phyloP scores from a whole-genome alignment of 352 stramenopile species.

The Pythium guiyangense region DNA sequence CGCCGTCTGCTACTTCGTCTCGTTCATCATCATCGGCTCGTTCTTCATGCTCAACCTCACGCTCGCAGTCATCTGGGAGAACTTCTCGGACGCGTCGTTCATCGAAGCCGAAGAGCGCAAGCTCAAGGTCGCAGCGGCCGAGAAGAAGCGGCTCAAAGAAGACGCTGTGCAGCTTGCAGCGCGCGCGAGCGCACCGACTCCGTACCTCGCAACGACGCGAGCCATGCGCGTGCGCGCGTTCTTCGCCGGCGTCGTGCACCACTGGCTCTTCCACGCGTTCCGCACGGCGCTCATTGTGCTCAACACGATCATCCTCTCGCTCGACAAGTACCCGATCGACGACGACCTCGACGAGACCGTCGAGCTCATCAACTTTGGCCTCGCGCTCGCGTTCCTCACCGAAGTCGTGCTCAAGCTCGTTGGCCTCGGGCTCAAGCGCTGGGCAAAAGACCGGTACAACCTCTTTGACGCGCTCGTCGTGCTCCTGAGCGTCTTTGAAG shows the following conservation, averaged over 20 bases:
- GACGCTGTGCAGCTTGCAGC: slow-evolving; percentile 11
- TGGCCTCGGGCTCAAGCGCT: slow-evolving; percentile 50
- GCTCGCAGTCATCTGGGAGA: slow-evolving; percentile 88
- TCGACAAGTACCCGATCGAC: slow-evolving; percentile 74
- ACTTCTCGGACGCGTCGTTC: slow-evolving; percentile 61
- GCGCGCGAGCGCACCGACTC: neutral
- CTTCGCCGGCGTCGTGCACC: slow-evolving; percentile 28
- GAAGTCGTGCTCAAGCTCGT: slow-evolving; percentile 72
- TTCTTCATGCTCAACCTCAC: slow-evolving; percentile 92
- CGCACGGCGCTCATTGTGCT: slow-evolving; percentile 65
- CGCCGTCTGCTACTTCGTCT: slow-evolving; percentile 79
- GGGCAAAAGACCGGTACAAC: slow-evolving; percentile 67
- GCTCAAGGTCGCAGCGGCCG: slow-evolving; percentile 8
- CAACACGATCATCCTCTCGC: slow-evolving; percentile 81
- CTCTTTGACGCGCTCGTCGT: slow-evolving; percentile 73
- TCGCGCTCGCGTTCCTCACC: slow-evolving; percentile 45
- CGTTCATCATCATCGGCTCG: slow-evolving; percentile 84
- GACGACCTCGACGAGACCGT: slow-evolving; percentile 27
- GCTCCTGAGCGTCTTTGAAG: slow-evolving; percentile 31
- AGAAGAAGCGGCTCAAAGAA: slow-evolving; percentile 27
- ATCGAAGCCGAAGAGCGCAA: slow-evolving; percentile 44
- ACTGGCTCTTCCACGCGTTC: slow-evolving; percentile 52
- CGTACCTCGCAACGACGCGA: slow-evolving; percentile 2
- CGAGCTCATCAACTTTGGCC: slow-evolving; percentile 59
- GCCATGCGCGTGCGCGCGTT: slow-evolving; percentile 14